Evolutionary conservation across 495 filamentous ascomycete species (phyloP), one percentile per base, ranked within the genome.

Genomic region (Neohortaea acidophila): DNA sequence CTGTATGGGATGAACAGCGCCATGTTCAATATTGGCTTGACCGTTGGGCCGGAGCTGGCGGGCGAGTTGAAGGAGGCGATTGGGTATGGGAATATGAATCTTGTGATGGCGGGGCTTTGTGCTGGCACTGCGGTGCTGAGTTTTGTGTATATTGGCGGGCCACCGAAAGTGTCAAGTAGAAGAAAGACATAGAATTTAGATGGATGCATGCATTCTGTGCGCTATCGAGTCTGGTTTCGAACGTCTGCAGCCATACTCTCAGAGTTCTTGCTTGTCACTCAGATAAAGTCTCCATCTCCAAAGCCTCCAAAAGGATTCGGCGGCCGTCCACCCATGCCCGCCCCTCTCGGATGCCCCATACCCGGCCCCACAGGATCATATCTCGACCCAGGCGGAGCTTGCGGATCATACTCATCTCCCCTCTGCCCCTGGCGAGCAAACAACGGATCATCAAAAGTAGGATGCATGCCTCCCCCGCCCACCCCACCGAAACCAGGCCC

Each of bases 381-480:
- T 48, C 77, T 54, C 18, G 73, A 60, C 21, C 77, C 77, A 8
- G 70, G 74, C 14, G 76, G 73, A 21, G 64, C 63, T 47, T 67
- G 66, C 11, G 66, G 64, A 45, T 72, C 62, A 46, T 65, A 72
- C 4, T 51, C 58, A 11, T 50, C 60, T 25, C 52, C 65, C 19
- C 65, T 9, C 54, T 53, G 0, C 81, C 83, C 24, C 68, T 47
- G 43, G 8, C 51, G 43, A 0, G 39, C 71, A 56, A 94, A 94
- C 49, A 94, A 56, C 20, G 83, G 84, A 57, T 96, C 89, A 51
- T 94, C 84, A 50, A 92, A 86, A 0, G 84, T 91, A 0, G 89
- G 89, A 59, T 94, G 81, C 89, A 96, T 96, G 2, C 89, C 89
- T 28, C 77, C 73, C 3, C 69, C 70, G 0, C 73, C 72, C 24